A percentile compares a stretch with the other conserved stretches of the same genome.
Evolutionary conservation across 1,284 basidiomycete species (phyloP).

Genomic region (Neolentinus lepideus): DNA sequence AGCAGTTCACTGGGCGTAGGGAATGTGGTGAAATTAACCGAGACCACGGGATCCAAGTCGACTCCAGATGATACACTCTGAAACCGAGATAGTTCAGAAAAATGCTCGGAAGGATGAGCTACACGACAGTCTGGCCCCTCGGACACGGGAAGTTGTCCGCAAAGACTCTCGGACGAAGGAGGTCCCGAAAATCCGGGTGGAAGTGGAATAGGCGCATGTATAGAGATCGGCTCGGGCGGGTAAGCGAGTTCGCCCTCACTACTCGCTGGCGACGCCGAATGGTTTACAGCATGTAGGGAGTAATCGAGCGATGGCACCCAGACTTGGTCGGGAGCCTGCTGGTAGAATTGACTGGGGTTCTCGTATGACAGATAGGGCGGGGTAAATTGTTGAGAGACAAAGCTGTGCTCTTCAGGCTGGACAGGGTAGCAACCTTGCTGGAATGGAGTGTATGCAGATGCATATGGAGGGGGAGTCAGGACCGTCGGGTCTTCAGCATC

Average conservation of each 20-base stretch:
- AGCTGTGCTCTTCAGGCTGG: neutral
- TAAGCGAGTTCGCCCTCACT: neutral
- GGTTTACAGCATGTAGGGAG: neutral
- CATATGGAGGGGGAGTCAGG: neutral
- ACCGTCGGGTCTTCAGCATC: neutral
- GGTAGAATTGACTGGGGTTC: neutral
- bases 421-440: neutral
- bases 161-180: neutral
- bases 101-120: neutral
- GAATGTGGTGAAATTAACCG: constrained; percentile 31
- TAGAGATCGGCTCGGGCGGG: neutral
- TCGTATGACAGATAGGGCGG: neutral
- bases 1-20: constrained; percentile 64
- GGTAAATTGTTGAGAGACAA: neutral
- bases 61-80: constrained; percentile 6
- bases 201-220: neutral
- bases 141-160: neutral
- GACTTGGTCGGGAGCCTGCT: neutral
- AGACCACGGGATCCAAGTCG: constrained; percentile 21
- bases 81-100: neutral
- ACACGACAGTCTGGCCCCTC: neutral
- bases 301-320: neutral
- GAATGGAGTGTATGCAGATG: neutral
- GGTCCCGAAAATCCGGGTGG: neutral
- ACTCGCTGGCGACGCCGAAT: neutral